These are phyloP conservation scores for Metschnikowia koreensis DNA, from an alignment of 805 yeast species.

Conservation along the genomic window DNA sequence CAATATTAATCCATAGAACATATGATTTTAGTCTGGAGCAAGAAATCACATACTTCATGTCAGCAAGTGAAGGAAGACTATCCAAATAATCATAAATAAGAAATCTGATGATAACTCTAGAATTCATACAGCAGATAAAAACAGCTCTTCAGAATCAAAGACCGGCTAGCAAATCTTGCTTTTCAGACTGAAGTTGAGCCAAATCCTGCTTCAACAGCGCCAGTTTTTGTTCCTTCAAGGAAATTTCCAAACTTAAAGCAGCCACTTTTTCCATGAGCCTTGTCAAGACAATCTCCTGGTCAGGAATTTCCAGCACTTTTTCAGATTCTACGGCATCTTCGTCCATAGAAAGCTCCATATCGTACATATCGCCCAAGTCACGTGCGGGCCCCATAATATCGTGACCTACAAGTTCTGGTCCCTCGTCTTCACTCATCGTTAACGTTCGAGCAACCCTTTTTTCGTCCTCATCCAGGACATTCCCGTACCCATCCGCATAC, in stretches of 20 bases:
- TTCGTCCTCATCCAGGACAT: conserved; percentile 13
- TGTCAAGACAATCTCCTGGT: background rate
- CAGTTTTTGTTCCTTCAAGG: background rate
- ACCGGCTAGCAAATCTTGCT: background rate
- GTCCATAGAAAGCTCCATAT: conserved; percentile 14
- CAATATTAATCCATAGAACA: too few species aligned
- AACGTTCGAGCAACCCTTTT: too few species aligned
- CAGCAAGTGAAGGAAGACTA: too few species aligned
- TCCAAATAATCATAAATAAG: too few species aligned
- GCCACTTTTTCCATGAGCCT: conserved; percentile 3
- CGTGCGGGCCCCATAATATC: background rate
- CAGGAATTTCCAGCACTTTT: background rate
- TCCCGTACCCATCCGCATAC: conserved; percentile 16
- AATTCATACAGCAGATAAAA: background rate
- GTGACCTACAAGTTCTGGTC: background rate
- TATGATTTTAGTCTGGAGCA: too few species aligned
- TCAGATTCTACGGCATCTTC: background rate
- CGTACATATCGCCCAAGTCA: conserved; percentile 14
- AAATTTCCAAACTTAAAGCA: background rate
- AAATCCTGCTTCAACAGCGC: background rate
- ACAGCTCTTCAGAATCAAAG: background rate
- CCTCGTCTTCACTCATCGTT: background rate
- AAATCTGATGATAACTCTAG: too few species aligned
- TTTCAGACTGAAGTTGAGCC: background rate
- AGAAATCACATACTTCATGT: too few species aligned